These are phyloP conservation scores for Melanomma pulvis-pyrius DNA, from an alignment of 495 filamentous ascomycete species.

Conservation along the genomic window DNA sequence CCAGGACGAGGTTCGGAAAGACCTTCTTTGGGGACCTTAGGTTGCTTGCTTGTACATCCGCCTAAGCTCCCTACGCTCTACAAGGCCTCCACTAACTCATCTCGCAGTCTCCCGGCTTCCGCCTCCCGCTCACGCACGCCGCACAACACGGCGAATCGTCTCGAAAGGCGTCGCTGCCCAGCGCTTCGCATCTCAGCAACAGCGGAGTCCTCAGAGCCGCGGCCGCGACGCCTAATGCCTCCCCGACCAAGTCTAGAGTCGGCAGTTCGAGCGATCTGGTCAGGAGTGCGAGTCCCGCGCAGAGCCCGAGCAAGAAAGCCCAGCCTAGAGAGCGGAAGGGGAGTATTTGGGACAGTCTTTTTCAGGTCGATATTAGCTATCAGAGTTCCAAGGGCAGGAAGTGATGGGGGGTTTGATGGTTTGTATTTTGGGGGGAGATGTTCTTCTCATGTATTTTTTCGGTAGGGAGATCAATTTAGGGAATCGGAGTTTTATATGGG, in stretches of 20 bases:
- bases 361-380: conserved; percentile 41
- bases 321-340: conserved; percentile 19
- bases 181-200: conserved; percentile 2
- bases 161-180: conserved; percentile 1
- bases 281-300: conserved; percentile 18
- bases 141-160: conserved; percentile 3
- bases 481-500: not conserved
- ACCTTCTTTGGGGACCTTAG: conserved; percentile 47
- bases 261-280: conserved; percentile 8
- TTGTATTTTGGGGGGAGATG: not conserved
- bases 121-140: not conserved
- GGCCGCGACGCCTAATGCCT: conserved; percentile 1
- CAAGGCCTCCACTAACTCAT: not conserved
- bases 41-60: conserved; percentile 10
- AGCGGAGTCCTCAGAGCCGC: conserved; percentile 6
- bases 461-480: too few relatives aligned
- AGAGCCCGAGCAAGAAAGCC: conserved; percentile 19
- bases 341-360: conserved; percentile 42
- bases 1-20: conserved; percentile 47
- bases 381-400: conserved; percentile 40
- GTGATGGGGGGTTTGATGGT: conserved; percentile 11
- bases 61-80: conserved; percentile 12
- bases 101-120: not conserved
- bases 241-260: not conserved
- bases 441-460: too few relatives aligned